A percentile compares a stretch with the other conserved stretches of the same genome.
Conservation (phyloP, 306 rosid species). For the Cicer chorassanicum region DNA sequence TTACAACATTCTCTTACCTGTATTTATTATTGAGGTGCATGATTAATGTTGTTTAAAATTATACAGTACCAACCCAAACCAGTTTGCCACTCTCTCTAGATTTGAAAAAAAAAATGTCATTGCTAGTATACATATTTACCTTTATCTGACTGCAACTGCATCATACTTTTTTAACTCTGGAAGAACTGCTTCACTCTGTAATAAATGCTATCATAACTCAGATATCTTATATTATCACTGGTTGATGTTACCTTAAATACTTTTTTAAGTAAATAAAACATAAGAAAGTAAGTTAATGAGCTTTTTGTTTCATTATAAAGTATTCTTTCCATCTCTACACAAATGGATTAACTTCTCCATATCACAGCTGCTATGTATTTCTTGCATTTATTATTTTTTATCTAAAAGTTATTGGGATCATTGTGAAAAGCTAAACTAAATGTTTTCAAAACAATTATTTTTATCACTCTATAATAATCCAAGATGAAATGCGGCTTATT, state of each 20-base stretch:
- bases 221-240: neutral
- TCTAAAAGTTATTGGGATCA: conserved; percentile 18
- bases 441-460: neutral
- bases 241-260: conserved; percentile 16
- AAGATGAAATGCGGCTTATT: neutral
- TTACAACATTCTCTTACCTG: conserved; percentile 11
- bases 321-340: neutral
- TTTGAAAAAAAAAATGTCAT: neutral
- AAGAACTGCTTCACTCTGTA: conserved; percentile 10
- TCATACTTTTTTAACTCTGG: conserved; percentile 13
- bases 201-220: conserved; percentile 22
- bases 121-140: neutral
- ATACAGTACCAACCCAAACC: conserved; percentile 4
- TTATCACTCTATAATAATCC: neutral
- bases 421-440: neutral
- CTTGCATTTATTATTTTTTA: conserved; percentile 7
- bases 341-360: conserved; percentile 7
- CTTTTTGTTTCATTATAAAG: conserved; percentile 20
- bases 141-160: conserved; percentile 19
- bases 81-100: conserved; percentile 20
- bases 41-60: conserved; percentile 25
- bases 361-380: conserved; percentile 29
- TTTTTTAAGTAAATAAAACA: neutral
- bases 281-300: neutral
- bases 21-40: conserved; percentile 8